Conservation (phyloP, 2,329 filamentous ascomycete species). For the Trichoderma polysporum region DNA sequence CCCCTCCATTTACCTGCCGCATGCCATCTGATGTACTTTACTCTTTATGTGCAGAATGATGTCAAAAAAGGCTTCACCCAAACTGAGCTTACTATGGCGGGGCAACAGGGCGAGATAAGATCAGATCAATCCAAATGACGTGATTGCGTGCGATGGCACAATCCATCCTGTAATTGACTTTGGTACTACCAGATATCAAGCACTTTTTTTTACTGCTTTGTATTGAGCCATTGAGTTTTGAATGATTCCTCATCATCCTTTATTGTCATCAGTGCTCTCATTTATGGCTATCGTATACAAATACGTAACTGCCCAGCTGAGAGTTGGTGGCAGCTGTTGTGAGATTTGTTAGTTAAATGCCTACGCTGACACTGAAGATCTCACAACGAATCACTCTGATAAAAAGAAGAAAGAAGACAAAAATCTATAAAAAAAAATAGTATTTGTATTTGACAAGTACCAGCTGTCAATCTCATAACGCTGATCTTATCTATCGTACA, state of each 20-base stretch:
- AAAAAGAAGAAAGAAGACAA: background rate
- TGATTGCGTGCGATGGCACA: conserved; percentile 11
- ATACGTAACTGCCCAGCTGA: background rate
- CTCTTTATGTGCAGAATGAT: background rate
- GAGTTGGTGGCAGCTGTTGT: background rate
- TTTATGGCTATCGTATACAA: too few relatives aligned
- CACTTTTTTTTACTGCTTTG: background rate
- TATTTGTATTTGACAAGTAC: background rate
- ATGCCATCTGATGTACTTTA: background rate
- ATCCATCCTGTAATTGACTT: background rate
- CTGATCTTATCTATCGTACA: background rate
- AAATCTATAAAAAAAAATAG: background rate
- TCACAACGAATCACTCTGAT: background rate
- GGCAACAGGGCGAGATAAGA: background rate
- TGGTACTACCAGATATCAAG: too few relatives aligned
- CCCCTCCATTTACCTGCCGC: background rate
- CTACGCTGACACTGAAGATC: background rate
- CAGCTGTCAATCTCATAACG: background rate
- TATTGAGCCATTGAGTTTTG: background rate
- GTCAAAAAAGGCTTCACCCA: conserved; percentile 1
- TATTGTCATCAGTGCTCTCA: too few relatives aligned
- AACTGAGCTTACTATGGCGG: background rate
- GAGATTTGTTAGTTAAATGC: background rate
- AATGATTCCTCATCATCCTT: background rate
- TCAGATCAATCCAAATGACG: conserved; percentile 1